Conservation (phyloP, 441 rosid species). For the Codiaeum variegatum region DNA sequence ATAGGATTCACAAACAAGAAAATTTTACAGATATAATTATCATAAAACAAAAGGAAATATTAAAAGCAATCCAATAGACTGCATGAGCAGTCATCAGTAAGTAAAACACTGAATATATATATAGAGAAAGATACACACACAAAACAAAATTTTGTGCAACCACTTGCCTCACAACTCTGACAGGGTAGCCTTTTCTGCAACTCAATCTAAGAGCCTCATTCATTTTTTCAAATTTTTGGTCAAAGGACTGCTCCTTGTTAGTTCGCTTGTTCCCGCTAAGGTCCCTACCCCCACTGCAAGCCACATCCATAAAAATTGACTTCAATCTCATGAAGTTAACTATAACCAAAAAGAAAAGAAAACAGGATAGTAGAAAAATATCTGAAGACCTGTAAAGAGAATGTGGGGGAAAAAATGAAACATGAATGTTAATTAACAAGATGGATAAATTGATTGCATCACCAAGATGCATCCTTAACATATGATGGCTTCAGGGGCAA, state of each 20-base stretch:
- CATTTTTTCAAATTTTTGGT: conserved; percentile 52
- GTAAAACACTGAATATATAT: background rate
- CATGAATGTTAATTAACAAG: background rate
- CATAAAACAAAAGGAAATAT: background rate
- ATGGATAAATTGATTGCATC: background rate
- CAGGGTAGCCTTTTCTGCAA: conserved; percentile 74
- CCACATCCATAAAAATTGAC: conserved; percentile 5
- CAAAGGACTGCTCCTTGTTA: conserved; percentile 64
- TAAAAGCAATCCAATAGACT: background rate
- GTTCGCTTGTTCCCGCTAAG: conserved; percentile 75
- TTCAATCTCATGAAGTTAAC: background rate
- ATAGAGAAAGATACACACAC: background rate
- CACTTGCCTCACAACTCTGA: conserved; percentile 76
- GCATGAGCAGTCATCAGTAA: background rate
- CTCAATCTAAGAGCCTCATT: conserved; percentile 74
- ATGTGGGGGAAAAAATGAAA: background rate
- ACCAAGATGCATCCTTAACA: background rate
- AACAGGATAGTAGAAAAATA: background rate
- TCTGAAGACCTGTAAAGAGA: background rate
- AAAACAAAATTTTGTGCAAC: background rate
- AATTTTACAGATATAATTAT: background rate
- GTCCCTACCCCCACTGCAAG: conserved; percentile 74
- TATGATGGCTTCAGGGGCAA: background rate
- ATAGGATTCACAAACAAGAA: background rate
- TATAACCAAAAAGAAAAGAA: background rate